Conservation (phyloP, 2,329 filamentous ascomycete species). For the Acephala macrosclerotiorum region DNA sequence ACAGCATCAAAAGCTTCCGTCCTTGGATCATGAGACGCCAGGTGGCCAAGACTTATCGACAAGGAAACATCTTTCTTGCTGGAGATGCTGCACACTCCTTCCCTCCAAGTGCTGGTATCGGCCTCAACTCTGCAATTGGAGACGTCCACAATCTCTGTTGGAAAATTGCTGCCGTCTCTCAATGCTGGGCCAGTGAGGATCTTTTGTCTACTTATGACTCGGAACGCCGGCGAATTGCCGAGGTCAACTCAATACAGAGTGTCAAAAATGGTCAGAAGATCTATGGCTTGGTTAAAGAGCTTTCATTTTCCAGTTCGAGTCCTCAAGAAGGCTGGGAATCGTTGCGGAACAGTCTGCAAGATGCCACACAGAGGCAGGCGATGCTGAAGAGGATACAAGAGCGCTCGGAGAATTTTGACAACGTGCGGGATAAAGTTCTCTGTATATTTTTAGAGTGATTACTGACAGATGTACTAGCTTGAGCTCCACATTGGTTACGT, state of each 20-base stretch:
- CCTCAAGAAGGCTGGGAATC: neutral
- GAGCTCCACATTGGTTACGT: constrained; percentile 16
- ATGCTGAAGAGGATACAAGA: neutral
- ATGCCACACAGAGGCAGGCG: neutral
- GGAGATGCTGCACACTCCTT: constrained; percentile 46
- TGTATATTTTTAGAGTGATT: neutral
- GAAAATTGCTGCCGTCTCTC: constrained; percentile 41
- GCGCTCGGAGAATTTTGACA: constrained; percentile 7
- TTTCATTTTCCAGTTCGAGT: neutral
- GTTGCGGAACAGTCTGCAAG: neutral
- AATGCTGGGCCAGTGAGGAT: constrained; percentile 18
- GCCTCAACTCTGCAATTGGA: constrained; percentile 45
- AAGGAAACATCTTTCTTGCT: constrained; percentile 34
- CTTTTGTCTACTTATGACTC: constrained; percentile 38
- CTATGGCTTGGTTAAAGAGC: neutral
- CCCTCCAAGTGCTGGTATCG: constrained; percentile 45
- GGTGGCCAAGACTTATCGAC: constrained; percentile 1
- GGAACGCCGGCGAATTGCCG: constrained; percentile 33
- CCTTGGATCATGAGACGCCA: constrained; percentile 37
- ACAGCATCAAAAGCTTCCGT: constrained; percentile 43
- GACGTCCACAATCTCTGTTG: constrained; percentile 44
- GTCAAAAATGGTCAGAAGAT: neutral
- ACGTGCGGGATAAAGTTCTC: too few species aligned
- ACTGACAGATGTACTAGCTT: neutral
- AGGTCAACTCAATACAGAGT: constrained; percentile 9